Conservation (phyloP, 208 protist genomes). For the Wallacemonas rigidus region DNA sequence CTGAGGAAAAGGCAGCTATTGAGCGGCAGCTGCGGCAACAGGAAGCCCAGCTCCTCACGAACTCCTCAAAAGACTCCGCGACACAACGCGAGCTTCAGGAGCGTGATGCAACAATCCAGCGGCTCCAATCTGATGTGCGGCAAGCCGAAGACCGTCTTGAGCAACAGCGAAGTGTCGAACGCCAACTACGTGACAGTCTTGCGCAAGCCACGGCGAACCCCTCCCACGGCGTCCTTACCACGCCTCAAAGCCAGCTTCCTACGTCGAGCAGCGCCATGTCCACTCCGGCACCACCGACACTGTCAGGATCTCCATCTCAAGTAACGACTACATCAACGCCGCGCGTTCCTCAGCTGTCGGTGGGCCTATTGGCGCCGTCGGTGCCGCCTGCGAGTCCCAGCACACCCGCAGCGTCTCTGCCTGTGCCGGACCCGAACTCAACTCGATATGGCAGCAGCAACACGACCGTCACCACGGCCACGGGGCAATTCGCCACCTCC, state of each 20-base stretch:
- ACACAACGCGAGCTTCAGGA: conserved; percentile 42
- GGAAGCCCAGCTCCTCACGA: conserved; percentile 35
- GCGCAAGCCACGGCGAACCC: not conserved
- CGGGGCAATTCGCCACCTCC: not conserved
- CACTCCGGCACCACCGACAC: too few species aligned
- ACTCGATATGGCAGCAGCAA: too few species aligned
- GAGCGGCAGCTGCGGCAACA: conserved; percentile 37
- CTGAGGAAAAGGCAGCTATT: conserved; percentile 43
- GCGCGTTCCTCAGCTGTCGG: too few species aligned
- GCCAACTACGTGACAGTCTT: conserved; percentile 13
- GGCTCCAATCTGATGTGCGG: conserved; percentile 46
- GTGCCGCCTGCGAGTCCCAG: too few species aligned
- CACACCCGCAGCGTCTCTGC: not conserved
- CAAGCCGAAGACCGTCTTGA: conserved; percentile 36
- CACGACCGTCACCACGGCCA: too few species aligned
- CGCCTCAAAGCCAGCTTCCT: too few species aligned
- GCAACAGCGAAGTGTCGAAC: conserved; percentile 8
- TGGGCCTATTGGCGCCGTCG: too few species aligned
- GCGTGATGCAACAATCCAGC: conserved; percentile 42
- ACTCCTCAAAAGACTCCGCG: conserved; percentile 27
- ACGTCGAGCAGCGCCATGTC: too few species aligned
- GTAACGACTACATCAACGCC: too few species aligned
- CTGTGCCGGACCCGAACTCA: too few species aligned
- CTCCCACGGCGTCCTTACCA: not conserved
- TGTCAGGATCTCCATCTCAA: too few species aligned